These are phyloP conservation scores for Mycosarcoma maydis DNA, from an alignment of 1,284 basidiomycete genomes.

Conservation along the genomic window DNA sequence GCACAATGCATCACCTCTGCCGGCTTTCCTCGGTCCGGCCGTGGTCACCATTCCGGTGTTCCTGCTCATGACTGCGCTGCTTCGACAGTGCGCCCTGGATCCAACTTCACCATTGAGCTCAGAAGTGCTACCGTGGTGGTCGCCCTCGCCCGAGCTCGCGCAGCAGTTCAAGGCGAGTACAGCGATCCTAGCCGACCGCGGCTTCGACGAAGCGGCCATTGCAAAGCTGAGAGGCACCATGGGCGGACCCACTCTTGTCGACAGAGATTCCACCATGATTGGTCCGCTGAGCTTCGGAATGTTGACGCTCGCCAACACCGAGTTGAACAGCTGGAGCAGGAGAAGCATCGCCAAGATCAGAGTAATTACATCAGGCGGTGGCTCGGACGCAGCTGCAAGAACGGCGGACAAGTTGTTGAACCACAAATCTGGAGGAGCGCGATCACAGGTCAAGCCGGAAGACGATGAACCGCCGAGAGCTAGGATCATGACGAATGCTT, in stretches of 20 bases:
- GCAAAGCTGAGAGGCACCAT: constrained; percentile 47
- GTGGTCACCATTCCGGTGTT: constrained; percentile 60
- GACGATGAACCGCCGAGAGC: constrained; percentile 48
- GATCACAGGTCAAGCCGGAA: constrained; percentile 1
- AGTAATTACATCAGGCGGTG: constrained; percentile 12
- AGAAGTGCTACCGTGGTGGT: constrained; percentile 63
- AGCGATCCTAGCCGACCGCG: constrained; percentile 56
- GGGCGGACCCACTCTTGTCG: constrained; percentile 59
- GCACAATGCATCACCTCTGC: constrained; percentile 56
- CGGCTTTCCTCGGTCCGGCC: constrained; percentile 53
- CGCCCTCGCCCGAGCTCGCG: constrained; percentile 51
- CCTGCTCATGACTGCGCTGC: constrained; percentile 50
- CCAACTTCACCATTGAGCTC: constrained; percentile 38
- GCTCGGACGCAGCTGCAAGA: constrained; percentile 17
- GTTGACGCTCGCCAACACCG: constrained; percentile 58
- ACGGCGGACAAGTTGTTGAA: constrained; percentile 27
- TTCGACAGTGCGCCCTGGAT: constrained; percentile 51
- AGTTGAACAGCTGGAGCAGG: constrained; percentile 56
- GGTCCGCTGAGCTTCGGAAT: constrained; percentile 60
- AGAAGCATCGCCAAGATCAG: constrained; percentile 34
- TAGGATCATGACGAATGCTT: constrained; percentile 73
- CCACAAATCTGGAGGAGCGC: background rate
- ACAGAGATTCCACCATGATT: constrained; percentile 56
- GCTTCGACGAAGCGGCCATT: constrained; percentile 49
- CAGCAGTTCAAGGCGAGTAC: constrained; percentile 50